Evolutionary conservation across 2,329 filamentous ascomycete genomes (phyloP).

Genomic region (Hypoxylon sp.): DNA sequence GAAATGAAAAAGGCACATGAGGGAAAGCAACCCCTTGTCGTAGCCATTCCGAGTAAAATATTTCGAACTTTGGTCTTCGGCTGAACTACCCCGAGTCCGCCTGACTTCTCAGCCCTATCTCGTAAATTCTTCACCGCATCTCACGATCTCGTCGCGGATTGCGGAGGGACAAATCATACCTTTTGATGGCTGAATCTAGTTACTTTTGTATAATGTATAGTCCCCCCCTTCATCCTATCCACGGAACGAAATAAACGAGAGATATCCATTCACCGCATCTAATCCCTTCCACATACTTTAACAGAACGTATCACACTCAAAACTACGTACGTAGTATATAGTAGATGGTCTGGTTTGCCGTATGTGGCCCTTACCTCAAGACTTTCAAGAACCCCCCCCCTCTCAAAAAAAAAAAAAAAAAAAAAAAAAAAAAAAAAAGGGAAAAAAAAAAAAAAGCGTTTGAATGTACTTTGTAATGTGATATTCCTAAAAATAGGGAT

Average conservation of each 20-base stretch:
- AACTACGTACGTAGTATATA: not conserved
- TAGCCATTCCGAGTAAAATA: slow-evolving; percentile 9
- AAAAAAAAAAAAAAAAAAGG: not conserved
- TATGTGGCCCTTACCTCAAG: not conserved
- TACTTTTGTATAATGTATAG: not conserved
- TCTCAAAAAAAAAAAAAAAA: not conserved
- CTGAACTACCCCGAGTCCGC: not conserved
- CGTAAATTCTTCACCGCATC: slow-evolving; percentile 16
- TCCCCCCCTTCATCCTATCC: not conserved
- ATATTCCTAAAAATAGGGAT: slow-evolving; percentile 20
- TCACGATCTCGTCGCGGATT: not conserved
- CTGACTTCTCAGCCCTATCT: slow-evolving; percentile 19
- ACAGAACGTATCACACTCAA: not conserved
- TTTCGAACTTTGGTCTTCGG: slow-evolving; percentile 1
- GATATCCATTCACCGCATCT: not conserved
- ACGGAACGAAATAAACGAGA: not conserved
- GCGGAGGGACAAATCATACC: slow-evolving; percentile 4
- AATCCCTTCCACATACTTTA: not conserved
- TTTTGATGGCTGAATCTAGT: not conserved
- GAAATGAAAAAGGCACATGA: slow-evolving; percentile 1
- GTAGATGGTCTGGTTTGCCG: not conserved
- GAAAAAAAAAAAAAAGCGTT: not conserved
- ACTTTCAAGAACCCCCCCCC: not conserved
- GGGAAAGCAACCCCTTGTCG: not conserved
- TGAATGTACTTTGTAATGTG: not conserved